Evolutionary conservation across 2,329 filamentous ascomycete genomes (phyloP).

Genomic region (Alternaria sp.): DNA sequence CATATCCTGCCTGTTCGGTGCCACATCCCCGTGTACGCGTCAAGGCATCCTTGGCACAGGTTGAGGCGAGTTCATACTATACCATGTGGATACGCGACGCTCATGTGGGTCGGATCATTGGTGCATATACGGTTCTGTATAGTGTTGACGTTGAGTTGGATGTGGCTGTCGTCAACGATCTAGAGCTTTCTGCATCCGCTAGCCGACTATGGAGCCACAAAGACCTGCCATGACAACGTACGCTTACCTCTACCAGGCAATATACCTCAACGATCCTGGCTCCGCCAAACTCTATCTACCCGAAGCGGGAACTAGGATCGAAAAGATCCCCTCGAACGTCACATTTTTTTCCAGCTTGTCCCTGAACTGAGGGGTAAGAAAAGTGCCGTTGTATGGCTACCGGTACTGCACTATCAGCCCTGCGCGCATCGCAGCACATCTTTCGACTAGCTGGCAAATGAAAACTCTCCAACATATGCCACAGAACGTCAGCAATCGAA

Average conservation of each 20-base stretch:
- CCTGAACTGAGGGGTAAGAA: conserved; percentile 6
- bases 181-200: conserved; percentile 18
- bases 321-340: conserved; percentile 40
- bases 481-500: conserved; percentile 10
- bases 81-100: conserved; percentile 27
- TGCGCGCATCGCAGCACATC: background rate
- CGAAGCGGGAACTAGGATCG: conserved; percentile 47
- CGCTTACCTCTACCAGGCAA: conserved; percentile 24
- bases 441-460: conserved; percentile 13
- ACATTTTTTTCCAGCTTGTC: conserved; percentile 17
- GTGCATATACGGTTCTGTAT: conserved; percentile 23
- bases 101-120: conserved; percentile 29
- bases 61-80: conserved; percentile 20
- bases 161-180: conserved; percentile 41
- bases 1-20: conserved; percentile 26
- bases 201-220: conserved; percentile 23
- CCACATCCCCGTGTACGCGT: conserved; percentile 24
- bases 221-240: conserved; percentile 20
- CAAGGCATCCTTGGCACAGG: conserved; percentile 16
- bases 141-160: conserved; percentile 38
- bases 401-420: conserved; percentile 7
- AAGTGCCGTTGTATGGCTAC: conserved; percentile 8
- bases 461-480: conserved; percentile 5
- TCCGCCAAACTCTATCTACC: conserved; percentile 44
- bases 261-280: conserved; percentile 28